These are phyloP conservation scores for Podaxis rugospora DNA, from an alignment of 768 basidiomycete species.

Conservation along the genomic window DNA sequence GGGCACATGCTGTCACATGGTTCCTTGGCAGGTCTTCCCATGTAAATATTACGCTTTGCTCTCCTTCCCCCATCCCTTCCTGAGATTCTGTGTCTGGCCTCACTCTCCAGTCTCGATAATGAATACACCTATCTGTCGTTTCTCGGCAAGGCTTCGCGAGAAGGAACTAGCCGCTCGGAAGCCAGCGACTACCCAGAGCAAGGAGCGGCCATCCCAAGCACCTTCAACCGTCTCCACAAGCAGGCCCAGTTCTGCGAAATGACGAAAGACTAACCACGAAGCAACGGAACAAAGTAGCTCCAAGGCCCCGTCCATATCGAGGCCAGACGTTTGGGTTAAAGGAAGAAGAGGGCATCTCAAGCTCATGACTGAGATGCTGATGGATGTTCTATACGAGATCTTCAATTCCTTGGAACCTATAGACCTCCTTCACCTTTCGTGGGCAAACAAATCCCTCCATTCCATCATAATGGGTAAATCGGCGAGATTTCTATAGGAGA, in stretches of 20 bases:
- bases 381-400: conserved; percentile 34
- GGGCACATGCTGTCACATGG: neutral
- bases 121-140: conserved; percentile 1
- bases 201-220: neutral
- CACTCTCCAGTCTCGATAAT: neutral
- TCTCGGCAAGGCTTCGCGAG: neutral
- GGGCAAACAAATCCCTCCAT: conserved; percentile 31
- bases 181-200: neutral
- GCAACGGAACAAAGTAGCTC: neutral
- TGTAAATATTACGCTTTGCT: neutral
- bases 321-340: conserved; percentile 9
- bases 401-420: conserved; percentile 31
- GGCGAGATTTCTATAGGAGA: conserved; percentile 28
- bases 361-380: conserved; percentile 27
- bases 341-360: conserved; percentile 22
- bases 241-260: neutral
- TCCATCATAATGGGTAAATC: conserved; percentile 25
- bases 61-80: neutral
- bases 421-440: conserved; percentile 37
- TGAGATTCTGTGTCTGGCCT: neutral
- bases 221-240: neutral
- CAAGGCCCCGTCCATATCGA: neutral
- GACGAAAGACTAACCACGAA: neutral
- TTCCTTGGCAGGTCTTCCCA: neutral
- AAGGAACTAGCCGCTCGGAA: neutral